Base-by-base conservation (phyloP, 1,139 yeast species). In the Suhomyces wounanorum region DNA sequence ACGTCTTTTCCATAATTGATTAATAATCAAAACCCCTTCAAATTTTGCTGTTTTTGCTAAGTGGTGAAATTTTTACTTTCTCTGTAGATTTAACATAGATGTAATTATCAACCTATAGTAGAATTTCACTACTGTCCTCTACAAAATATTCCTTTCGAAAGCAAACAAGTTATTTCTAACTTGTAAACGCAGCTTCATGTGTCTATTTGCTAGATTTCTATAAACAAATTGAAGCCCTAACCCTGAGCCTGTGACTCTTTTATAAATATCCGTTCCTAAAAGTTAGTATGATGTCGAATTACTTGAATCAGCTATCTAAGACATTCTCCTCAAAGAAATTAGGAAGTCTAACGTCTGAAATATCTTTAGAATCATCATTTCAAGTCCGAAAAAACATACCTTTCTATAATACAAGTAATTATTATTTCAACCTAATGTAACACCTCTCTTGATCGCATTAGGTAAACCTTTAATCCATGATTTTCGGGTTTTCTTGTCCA, bases 381-480 rank as follows among this genome's bases (percentile, higher is more conserved):
- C 45, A 36, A 44, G 28, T 25, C 14, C 23, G 26, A 31, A 33
- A 39, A 53, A 53, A 63, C 57, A 49, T 55, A 58, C 62, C 60
- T 44, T 48, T 26, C 45, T 46, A 50, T 50, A 37, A 30, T 44
- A 47, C 48, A 44, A 36, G 16, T 44, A 18, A 49, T 41, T 11
- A 37, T 26, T n/a, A 8, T 10, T 14, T 59, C 59, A 74, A 3
- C 78, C 79, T 43, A 76, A 62, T 21, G 71, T 66, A 23, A 69
- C 70, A 30, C 84, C 83, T 55, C 79, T 79, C 59, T 82, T 82
- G 35, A 88, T 77, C 7, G 87, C 86, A 55, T 79, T 83, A 38
- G 94, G 92, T 44, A 92, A 75, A 3, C 96, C 96, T 61, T 85
- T 85, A 28, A 92, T 85, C 94, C 96, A 91, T 8, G 88, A 78